phyloP scores from a whole-genome alignment of 2,329 filamentous ascomycete species.

The Neurospora sp. region DNA sequence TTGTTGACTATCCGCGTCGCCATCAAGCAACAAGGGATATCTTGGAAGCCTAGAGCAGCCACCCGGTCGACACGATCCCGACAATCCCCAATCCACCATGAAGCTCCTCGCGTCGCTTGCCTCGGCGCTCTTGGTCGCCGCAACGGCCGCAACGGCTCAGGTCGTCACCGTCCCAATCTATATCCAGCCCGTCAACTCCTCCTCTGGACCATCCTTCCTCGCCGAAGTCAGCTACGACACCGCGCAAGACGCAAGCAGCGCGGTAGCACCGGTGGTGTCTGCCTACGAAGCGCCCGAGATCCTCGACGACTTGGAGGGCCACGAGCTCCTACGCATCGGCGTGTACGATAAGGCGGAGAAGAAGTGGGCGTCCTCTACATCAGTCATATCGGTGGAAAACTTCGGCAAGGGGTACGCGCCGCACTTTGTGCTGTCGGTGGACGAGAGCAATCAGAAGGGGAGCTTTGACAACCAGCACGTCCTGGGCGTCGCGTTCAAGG shows the following conservation, averaged over 20 bases:
- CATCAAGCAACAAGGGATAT: neutral
- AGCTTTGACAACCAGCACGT: slow-evolving; percentile 20
- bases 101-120: neutral
- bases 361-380: slow-evolving; percentile 45
- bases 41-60: neutral
- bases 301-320: slow-evolving; percentile 32
- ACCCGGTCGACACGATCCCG: neutral
- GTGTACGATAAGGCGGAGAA: slow-evolving; percentile 39
- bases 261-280: slow-evolving; percentile 23
- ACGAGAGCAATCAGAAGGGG: slow-evolving; percentile 26
- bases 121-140: slow-evolving; percentile 25
- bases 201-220: slow-evolving; percentile 29
- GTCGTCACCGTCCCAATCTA: slow-evolving; percentile 41
- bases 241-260: slow-evolving; percentile 18
- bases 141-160: slow-evolving; percentile 28
- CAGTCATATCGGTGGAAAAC: slow-evolving; percentile 45
- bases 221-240: slow-evolving; percentile 48
- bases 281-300: slow-evolving; percentile 43
- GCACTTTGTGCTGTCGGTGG: slow-evolving; percentile 43
- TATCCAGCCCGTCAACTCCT: slow-evolving; percentile 38
- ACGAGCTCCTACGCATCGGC: slow-evolving; percentile 46
- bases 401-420: slow-evolving; percentile 54
- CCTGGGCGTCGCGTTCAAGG: slow-evolving; percentile 42
- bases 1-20: neutral
- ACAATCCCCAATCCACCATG: neutral